Conservation (phyloP, 73 alveolate species). For the Loxodes magnus region DNA sequence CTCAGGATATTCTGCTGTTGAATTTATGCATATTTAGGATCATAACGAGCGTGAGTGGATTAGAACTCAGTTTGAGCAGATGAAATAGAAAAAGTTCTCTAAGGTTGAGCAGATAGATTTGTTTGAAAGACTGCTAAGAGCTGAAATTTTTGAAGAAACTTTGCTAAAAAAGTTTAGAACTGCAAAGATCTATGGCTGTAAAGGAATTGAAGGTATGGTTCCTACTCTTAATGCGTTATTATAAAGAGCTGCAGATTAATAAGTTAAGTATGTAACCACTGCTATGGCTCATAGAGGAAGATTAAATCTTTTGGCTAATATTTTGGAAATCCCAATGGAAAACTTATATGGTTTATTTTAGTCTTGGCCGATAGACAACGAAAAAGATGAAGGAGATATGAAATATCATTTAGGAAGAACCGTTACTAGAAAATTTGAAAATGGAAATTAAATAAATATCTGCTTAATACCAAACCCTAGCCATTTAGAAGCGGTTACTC, state of each 20-base stretch:
- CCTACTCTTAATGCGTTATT: constrained; percentile 35
- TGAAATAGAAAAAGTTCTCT: constrained; percentile 28
- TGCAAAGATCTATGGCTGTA: constrained; percentile 72
- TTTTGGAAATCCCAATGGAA: constrained; percentile 20
- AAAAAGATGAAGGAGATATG: constrained; percentile 13
- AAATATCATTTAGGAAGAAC: constrained; percentile 27
- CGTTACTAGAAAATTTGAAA: no score
- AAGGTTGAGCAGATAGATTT: constrained; percentile 29
- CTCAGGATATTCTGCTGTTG: constrained; percentile 64
- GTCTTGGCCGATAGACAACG: constrained; percentile 12
- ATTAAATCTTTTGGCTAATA: constrained; percentile 69
- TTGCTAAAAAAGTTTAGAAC: constrained; percentile 69
- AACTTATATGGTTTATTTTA: constrained; percentile 23
- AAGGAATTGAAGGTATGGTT: constrained; percentile 28
- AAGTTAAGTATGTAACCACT: constrained; percentile 38
- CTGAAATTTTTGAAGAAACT: constrained; percentile 57
- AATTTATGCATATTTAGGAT: constrained; percentile 63
- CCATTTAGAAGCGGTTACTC: constrained; percentile 84
- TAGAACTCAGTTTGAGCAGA: constrained; percentile 56
- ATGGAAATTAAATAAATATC: constrained; percentile 8
- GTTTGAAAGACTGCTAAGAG: constrained; percentile 56
- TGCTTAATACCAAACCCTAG: constrained; percentile 88
- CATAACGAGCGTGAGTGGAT: constrained; percentile 72
- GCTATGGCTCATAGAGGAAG: constrained; percentile 98
- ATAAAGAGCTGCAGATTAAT: constrained; percentile 31